Conservation (phyloP, 1,284 basidiomycete species). For the Trichosporon faecale region DNA sequence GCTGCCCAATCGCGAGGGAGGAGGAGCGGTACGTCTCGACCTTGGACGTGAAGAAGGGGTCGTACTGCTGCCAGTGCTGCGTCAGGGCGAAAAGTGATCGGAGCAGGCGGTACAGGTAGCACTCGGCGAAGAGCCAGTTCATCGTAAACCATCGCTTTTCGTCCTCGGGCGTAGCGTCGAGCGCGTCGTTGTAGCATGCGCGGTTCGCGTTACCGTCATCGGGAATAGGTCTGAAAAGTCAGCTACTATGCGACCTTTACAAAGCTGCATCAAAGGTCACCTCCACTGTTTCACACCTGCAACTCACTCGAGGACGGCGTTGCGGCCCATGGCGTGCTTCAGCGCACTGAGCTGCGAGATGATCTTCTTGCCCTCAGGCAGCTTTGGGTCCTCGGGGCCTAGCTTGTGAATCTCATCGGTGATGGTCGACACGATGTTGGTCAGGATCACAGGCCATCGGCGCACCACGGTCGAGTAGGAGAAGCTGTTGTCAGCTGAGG, state of each 20-base stretch:
- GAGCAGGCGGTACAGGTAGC: constrained; percentile 72
- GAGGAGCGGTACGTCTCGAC: constrained; percentile 77
- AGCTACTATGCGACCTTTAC: background rate
- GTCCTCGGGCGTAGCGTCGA: constrained; percentile 58
- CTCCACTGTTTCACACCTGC: too few species aligned
- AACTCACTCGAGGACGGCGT: constrained; percentile 68
- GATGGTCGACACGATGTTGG: constrained; percentile 70
- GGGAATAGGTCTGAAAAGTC: constrained; percentile 59
- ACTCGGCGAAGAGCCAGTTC: constrained; percentile 94
- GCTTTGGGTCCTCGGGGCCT: constrained; percentile 46
- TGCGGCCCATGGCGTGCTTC: constrained; percentile 85
- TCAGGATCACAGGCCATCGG: constrained; percentile 83
- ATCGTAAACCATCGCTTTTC: constrained; percentile 83
- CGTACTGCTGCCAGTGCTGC: constrained; percentile 70
- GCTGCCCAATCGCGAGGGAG: constrained; percentile 67
- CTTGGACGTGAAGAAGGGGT: constrained; percentile 84
- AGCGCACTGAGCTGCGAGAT: constrained; percentile 75
- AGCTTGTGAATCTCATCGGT: constrained; percentile 61
- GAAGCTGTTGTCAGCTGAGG: constrained; percentile 32
- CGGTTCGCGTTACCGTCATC: constrained; percentile 69
- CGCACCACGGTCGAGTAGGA: constrained; percentile 46
- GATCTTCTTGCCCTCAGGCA: constrained; percentile 69
- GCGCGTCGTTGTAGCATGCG: constrained; percentile 69
- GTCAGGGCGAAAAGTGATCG: constrained; percentile 71
- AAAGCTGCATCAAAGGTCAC: too few species aligned